Percentiles rank a stretch among this genome's conserved stretches.
Evolutionary conservation across 768 basidiomycete genomes (phyloP).

Genomic region (Gloeostereum incarnatum): DNA sequence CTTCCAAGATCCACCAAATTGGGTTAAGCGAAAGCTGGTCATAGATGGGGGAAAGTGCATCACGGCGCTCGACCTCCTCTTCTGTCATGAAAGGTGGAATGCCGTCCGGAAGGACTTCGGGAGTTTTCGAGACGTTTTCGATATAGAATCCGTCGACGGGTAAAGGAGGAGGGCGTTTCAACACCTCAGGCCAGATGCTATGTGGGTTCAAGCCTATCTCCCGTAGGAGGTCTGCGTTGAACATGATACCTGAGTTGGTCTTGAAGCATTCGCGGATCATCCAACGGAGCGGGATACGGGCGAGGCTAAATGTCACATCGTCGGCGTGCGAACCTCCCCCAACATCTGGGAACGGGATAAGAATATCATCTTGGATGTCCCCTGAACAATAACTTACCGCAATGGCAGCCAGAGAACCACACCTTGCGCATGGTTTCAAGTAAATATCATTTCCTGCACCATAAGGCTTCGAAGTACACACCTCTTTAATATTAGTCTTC

Average conservation of each 20-base stretch:
- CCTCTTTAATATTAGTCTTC: constrained; percentile 19
- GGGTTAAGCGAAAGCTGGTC: constrained; percentile 44
- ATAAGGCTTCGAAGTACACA: constrained; percentile 4
- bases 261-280: constrained; percentile 62
- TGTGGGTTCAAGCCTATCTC: constrained; percentile 34
- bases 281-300: constrained; percentile 70
- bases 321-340: constrained; percentile 68
- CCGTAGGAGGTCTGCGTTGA: constrained; percentile 36
- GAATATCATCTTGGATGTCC: background rate
- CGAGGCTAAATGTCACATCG: constrained; percentile 45
- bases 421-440: too few species aligned
- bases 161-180: constrained; percentile 25
- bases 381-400: constrained; percentile 31
- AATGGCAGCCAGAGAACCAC: constrained; percentile 74
- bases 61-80: constrained; percentile 53
- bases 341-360: constrained; percentile 35
- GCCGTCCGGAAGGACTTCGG: background rate
- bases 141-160: constrained; percentile 12
- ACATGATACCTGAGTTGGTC: constrained; percentile 49
- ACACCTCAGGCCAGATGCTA: constrained; percentile 33
- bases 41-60: constrained; percentile 40
- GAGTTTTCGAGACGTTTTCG: constrained; percentile 10
- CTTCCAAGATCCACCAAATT: constrained; percentile 63
- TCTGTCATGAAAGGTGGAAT: constrained; percentile 20
- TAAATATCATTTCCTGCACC: too few species aligned